Conservation (phyloP, 2,329 filamentous ascomycete genomes). For the Beauveria sp. region DNA sequence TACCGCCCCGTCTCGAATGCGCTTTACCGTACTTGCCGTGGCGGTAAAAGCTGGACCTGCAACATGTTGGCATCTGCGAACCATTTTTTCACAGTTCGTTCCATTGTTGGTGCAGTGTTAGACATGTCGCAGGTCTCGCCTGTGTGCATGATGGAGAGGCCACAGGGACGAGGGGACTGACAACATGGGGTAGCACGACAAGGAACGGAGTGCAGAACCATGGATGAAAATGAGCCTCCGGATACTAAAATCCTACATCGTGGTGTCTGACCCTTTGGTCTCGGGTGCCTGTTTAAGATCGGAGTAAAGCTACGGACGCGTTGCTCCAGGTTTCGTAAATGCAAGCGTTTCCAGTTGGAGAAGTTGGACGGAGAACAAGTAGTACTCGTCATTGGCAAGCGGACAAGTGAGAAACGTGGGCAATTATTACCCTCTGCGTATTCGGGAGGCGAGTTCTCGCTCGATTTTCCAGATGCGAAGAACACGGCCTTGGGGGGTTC, state of each 20-base stretch:
- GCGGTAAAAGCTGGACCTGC: too few relatives aligned
- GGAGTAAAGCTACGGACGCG: background rate
- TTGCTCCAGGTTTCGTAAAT: background rate
- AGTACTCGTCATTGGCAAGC: background rate
- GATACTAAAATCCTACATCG: background rate
- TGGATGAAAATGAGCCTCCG: background rate
- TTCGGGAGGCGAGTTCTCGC: background rate
- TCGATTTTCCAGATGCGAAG: background rate
- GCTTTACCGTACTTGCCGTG: too few relatives aligned
- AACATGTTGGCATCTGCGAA: background rate
- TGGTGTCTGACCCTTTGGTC: background rate
- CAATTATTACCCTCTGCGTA: background rate
- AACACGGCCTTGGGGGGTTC: background rate
- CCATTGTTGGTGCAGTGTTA: conserved; percentile 5
- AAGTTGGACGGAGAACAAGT: background rate
- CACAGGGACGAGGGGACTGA: background rate
- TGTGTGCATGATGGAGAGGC: background rate
- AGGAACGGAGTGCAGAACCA: background rate
- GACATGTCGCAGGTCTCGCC: conserved; percentile 11
- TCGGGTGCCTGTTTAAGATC: conserved; percentile 6
- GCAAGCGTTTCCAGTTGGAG: background rate
- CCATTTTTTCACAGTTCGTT: background rate
- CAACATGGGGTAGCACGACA: background rate
- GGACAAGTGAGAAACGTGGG: background rate
- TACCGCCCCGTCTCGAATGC: background rate